Percentiles rank a stretch among this genome's conserved stretches.
phyloP scores from a whole-genome alignment of 805 yeast genomes.

The Maudiozyma turicensis region DNA sequence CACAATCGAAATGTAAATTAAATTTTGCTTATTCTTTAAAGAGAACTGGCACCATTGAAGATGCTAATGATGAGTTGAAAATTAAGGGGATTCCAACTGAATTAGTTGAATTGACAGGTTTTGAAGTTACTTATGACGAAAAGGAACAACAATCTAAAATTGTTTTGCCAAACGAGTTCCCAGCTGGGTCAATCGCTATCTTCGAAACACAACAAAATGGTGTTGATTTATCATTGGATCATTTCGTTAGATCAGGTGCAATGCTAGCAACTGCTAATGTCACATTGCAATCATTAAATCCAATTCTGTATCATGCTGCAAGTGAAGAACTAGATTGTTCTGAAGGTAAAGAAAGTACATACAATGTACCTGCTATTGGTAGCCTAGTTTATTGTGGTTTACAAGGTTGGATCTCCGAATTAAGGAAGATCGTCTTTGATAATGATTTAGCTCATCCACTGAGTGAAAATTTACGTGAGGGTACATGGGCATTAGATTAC shows the following conservation, averaged over 20 bases:
- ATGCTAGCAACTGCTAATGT: constrained; percentile 57
- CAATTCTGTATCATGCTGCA: constrained; percentile 66
- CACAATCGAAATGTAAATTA: constrained; percentile 50
- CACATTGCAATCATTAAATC: constrained; percentile 61
- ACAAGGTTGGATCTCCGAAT: constrained; percentile 79
- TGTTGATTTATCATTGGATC: constrained; percentile 57
- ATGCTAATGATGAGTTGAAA: constrained; percentile 26
- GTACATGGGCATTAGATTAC: constrained; percentile 85
- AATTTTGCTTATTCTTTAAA: constrained; percentile 50
- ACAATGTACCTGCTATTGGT: constrained; percentile 67
- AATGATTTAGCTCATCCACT: constrained; percentile 82
- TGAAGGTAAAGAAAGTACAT: constrained; percentile 61
- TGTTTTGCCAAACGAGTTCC: constrained; percentile 52
- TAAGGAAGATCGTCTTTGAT: constrained; percentile 48
- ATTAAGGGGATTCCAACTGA: constrained; percentile 61
- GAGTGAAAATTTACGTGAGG: constrained; percentile 69
- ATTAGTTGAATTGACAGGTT: constrained; percentile 42
- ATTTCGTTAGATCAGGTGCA: constrained; percentile 65
- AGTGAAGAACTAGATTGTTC: constrained; percentile 81
- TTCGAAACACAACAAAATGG: constrained; percentile 59
- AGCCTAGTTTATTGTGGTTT: constrained; percentile 76
- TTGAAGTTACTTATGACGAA: constrained; percentile 38
- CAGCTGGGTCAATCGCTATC: constrained; percentile 86
- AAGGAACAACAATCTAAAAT: constrained; percentile 41
- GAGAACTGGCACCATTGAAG: constrained; percentile 40